These are phyloP conservation scores for Starmerella potacharoeniae DNA, from an alignment of 805 yeast species.

Conservation along the genomic window DNA sequence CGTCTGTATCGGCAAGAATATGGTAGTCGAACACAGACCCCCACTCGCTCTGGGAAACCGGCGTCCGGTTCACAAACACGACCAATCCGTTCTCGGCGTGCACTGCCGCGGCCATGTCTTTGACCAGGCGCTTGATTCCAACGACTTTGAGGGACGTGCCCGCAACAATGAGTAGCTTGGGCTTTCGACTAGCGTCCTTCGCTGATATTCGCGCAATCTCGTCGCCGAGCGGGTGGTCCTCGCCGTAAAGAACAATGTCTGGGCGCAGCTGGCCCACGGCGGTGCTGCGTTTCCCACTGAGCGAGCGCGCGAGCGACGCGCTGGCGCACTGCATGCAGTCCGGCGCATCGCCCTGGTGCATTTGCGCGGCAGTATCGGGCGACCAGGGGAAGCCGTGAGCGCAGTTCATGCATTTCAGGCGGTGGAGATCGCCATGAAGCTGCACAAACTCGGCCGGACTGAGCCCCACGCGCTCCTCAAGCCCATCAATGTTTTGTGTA, in stretches of 20 bases:
- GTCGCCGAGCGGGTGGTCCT: constrained; percentile 81
- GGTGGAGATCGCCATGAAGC: constrained; percentile 78
- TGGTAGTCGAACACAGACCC: constrained; percentile 65
- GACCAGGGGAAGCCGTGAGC: constrained; percentile 51
- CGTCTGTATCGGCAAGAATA: constrained; percentile 68
- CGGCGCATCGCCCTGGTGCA: constrained; percentile 59
- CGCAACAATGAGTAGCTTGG: constrained; percentile 74
- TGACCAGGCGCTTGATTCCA: constrained; percentile 74
- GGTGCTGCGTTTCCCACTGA: constrained; percentile 61
- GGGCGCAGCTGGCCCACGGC: constrained; percentile 78
- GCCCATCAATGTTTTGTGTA: constrained; percentile 89
- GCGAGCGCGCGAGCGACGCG: constrained; percentile 43
- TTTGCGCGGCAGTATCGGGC: constrained; percentile 34
- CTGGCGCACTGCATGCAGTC: constrained; percentile 61
- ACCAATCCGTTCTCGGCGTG: constrained; percentile 71
- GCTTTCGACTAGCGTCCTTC: constrained; percentile 47
- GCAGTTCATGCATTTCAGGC: constrained; percentile 67
- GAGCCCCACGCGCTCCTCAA: constrained; percentile 58
- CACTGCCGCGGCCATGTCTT: constrained; percentile 52
- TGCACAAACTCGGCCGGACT: constrained; percentile 48
- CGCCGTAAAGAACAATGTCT: constrained; percentile 84
- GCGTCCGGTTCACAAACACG: constrained; percentile 61
- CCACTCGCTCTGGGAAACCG: constrained; percentile 50
- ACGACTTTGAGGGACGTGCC: constrained; percentile 89
- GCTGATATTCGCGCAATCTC: constrained; percentile 58